Evolutionary conservation across 768 basidiomycete species (phyloP), one percentile per base, ranked within the genome.

Genomic region (Rhodotorula taiwanensis): DNA sequence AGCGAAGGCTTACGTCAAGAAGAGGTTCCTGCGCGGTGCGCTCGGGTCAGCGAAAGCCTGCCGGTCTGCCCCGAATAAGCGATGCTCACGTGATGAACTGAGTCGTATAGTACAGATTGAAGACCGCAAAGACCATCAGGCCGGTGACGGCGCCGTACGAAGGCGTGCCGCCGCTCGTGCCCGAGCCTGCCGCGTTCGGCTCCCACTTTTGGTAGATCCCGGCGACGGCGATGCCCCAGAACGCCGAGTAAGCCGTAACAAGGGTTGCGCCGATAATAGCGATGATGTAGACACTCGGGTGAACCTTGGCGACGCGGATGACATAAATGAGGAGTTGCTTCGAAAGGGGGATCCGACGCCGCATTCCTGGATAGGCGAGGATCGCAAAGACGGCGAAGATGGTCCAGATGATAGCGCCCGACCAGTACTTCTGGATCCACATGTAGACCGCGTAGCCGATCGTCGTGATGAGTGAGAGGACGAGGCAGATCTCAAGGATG

Each of bases 351-450:
- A 71, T 71, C 13, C 70, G 57, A 4, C 53, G 33, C 3, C 70
- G 57, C 67, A 71, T 69, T 21, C 58, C 58, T 27, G 64, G 64
- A 65, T 71, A 71, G 7, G 67, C 60, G 28, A 70, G 53, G 27
- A 70, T 43, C 11, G 64, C 58, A 30, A 73, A 41, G 27, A 73
- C 60, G 34, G 71, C 72, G n/a, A 73, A 71, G 53, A 73, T 52
- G 27, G 72, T 73, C 52, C 72, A 72, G 61, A 74, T 71, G 66
- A 73, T 72, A 13, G 72, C 72, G 30, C 71, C 71, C 0, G 41
- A 48, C 60, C 63, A 73, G 45, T 36, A 51, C 16, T 15, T 7
- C 28, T n/a, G 20, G 25, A 55, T 42, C 70, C 71, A 72, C 8
- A 71, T 53, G 58, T 72, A 72, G 23, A 71, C 51, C 23, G 72